Percentiles rank a stretch among this genome's conserved stretches.
phyloP scores from a whole-genome alignment of 352 stramenopile species.

The Pythium monospermum region DNA sequence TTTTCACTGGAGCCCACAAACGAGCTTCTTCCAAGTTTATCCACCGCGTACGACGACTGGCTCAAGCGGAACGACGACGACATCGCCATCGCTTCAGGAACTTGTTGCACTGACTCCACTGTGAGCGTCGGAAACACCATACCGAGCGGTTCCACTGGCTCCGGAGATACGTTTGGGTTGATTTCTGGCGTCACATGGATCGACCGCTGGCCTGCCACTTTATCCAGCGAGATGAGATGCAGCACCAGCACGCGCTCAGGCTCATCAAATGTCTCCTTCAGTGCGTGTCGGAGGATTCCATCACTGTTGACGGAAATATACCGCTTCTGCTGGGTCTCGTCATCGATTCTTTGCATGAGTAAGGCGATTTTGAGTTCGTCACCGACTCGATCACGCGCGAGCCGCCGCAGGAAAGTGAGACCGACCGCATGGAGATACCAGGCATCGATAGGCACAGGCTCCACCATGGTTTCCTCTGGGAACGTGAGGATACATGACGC shows the following conservation, averaged over 20 bases:
- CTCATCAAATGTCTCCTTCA: conserved; percentile 63
- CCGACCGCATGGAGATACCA: conserved; percentile 78
- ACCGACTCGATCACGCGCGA: conserved; percentile 66
- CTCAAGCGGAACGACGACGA: conserved; percentile 36
- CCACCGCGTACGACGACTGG: conserved; percentile 57
- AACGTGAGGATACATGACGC: conserved; percentile 83
- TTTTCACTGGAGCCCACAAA: conserved; percentile 13
- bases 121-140: conserved; percentile 70
- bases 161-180: conserved; percentile 79
- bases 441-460: conserved; percentile 77
- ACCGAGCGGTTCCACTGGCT: conserved; percentile 55
- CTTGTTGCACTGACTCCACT: conserved; percentile 34
- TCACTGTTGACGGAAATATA: conserved; percentile 64
- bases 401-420: conserved; percentile 58
- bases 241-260: conserved; percentile 61
- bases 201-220: conserved; percentile 39
- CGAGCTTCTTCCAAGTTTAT: conserved; percentile 24
- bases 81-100: conserved; percentile 24
- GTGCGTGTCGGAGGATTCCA: conserved; percentile 38
- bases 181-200: conserved; percentile 75
- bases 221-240: conserved; percentile 64
- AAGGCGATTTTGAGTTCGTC: conserved; percentile 52
- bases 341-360: conserved; percentile 43
- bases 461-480: conserved; percentile 52
- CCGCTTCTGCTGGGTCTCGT: conserved; percentile 26